Evolutionary conservation across 2,329 filamentous ascomycete genomes (phyloP), one percentile per base, ranked within the genome.

Genomic region (Fusarium gaditjirri): DNA sequence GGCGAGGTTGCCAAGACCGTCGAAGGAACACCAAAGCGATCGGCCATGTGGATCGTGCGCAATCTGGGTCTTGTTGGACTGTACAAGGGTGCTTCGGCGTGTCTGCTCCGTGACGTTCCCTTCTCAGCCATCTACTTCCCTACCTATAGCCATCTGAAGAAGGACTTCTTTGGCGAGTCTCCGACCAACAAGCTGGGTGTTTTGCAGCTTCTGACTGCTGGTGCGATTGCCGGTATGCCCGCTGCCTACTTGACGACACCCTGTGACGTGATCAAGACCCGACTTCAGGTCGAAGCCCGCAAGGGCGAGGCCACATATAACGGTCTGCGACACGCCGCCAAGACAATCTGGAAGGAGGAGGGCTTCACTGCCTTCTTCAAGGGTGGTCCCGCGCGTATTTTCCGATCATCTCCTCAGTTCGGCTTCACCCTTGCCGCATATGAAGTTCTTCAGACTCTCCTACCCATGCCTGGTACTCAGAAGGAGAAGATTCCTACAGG

Each of bases 81-180:
- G 75, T 99, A 99, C 89, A 98, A 98, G 88, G 96, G 96, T 70
- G 96, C 95, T 25, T 94, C 92, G 47, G 96, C 96, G 25, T 99
- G 96, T 84, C 86, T 99, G 77, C 89, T 98, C 72, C 95, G 96
- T 76, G 96, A 99, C 82, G 94, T 98, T 43, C 96, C 96, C 47
- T 99, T 99, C 86, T 98, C 95, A 25, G 94, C 94, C 77, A 99
- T 99, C 80, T 99, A 99, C 86, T 99, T 99, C 90, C 95, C 96
- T 5, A 92, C 94, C 27, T 99, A 99, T 86, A 93, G 90, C 81
- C 96, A 99, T 81, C 84, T 99, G 77, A 99, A 99, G 88, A 91
- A 89, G 79, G 95, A 98, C 83, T 86, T 95, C 80, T 99, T 98
- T 77, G 95, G 96, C 82, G 96, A 99, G 85, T 91, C 92, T 16